These are phyloP conservation scores for Astrocystis sublimbata DNA, from an alignment of 495 filamentous ascomycete species.

Conservation along the genomic window DNA sequence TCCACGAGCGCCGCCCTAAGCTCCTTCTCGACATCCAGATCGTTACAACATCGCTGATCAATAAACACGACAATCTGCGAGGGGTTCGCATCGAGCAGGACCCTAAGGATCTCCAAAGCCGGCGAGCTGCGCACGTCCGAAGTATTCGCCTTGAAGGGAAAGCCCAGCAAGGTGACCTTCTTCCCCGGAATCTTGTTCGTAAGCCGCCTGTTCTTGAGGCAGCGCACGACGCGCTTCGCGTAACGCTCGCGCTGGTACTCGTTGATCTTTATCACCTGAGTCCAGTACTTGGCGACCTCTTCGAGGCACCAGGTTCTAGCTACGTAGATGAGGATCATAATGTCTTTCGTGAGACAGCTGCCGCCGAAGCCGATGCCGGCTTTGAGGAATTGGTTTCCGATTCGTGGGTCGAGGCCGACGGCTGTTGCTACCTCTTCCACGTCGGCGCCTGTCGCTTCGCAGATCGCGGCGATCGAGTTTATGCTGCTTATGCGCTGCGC, in stretches of 20 bases:
- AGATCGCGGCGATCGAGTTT: constrained; percentile 78
- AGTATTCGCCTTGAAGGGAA: constrained; percentile 82
- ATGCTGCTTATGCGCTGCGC: constrained; percentile 83
- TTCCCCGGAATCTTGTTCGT: too few species aligned
- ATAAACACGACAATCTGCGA: constrained; percentile 71
- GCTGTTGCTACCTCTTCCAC: constrained; percentile 69
- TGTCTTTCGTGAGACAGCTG: constrained; percentile 82
- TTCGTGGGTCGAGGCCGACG: constrained; percentile 69
- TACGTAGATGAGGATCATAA: constrained; percentile 73
- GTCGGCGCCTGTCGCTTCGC: constrained; percentile 75
- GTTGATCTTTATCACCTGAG: constrained; percentile 71
- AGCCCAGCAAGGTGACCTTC: constrained; percentile 74
- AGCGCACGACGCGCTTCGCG: constrained; percentile 60
- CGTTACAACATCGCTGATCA: constrained; percentile 65
- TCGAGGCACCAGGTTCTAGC: constrained; percentile 70
- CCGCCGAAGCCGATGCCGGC: constrained; percentile 79
- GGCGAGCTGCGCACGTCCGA: constrained; percentile 74
- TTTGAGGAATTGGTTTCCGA: constrained; percentile 74
- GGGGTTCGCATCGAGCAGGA: constrained; percentile 62
- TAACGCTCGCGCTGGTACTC: constrained; percentile 74
- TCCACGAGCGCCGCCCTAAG: constrained; percentile 39
- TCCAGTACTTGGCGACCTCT: constrained; percentile 79
- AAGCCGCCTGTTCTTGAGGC: constrained; percentile 67
- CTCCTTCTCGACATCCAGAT: constrained; percentile 42
- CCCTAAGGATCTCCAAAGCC: constrained; percentile 66